Percentiles rank a stretch among this genome's conserved stretches.
Conservation (phyloP, 208 protist species). For the Trypanosoma avium region DNA sequence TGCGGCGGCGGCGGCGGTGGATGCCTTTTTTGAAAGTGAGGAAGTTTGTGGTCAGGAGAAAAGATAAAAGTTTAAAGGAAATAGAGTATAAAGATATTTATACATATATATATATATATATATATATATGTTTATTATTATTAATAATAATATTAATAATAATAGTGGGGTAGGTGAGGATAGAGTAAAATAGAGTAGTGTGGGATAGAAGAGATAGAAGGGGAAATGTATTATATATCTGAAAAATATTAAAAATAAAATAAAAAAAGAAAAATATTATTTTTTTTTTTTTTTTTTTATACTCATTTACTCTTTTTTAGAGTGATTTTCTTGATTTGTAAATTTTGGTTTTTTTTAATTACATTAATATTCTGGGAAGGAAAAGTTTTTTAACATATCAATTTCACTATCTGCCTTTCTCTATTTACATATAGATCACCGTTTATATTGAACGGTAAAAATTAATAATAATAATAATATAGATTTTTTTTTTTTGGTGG, state of each 20-base stretch:
- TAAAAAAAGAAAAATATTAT: neutral
- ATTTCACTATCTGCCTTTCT: no score
- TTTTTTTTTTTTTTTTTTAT: conserved; percentile 11
- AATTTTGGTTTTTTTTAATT: no score
- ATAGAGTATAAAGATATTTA: neutral
- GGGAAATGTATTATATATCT: neutral
- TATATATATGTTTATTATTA: conserved; percentile 2
- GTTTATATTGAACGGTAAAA: no score
- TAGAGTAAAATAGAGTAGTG: no score
- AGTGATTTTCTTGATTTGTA: no score
- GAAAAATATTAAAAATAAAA: neutral
- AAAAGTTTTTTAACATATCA: no score
- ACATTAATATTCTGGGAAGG: no score
- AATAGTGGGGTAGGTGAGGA: no score
- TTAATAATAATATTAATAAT: neutral
- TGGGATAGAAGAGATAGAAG: no score
- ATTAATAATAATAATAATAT: no score
- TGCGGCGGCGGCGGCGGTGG: conserved; percentile 41
- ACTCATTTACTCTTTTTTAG: neutral
- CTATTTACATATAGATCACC: no score
- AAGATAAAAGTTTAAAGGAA: neutral
- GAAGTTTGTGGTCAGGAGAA: neutral
- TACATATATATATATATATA: conserved; percentile 18
- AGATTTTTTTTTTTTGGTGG: no score
- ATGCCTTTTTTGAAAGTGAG: conserved; percentile 51